Percentiles rank a stretch among this genome's conserved stretches.
These are phyloP conservation scores for Amanita jacksonii DNA, from an alignment of 768 basidiomycete genomes.

Conservation along the genomic window DNA sequence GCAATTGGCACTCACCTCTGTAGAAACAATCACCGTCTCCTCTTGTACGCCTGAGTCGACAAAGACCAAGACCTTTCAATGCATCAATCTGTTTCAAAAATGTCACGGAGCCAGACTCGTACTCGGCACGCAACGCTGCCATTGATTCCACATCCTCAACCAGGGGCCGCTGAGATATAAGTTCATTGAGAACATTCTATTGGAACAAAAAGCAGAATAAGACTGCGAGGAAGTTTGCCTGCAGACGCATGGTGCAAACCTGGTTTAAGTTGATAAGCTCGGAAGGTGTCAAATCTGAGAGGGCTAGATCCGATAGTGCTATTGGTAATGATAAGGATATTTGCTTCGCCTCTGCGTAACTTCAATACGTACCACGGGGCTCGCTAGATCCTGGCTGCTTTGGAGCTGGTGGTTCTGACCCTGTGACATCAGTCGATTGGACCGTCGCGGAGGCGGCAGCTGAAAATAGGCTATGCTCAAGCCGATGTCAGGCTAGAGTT, in stretches of 20 bases:
- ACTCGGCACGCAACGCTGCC: slow-evolving; percentile 51
- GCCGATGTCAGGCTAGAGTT: not conserved
- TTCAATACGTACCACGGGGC: not conserved
- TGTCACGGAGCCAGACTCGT: slow-evolving; percentile 44
- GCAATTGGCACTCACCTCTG: slow-evolving; percentile 73
- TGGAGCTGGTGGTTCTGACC: not conserved
- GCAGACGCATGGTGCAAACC: slow-evolving; percentile 4
- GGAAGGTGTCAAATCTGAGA: slow-evolving; percentile 8
- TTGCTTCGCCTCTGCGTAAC: not conserved
- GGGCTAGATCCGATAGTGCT: not conserved
- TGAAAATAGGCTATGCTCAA: not conserved
- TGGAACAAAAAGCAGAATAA: not conserved
- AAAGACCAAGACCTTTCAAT: slow-evolving; percentile 54
- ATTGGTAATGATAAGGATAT: not conserved
- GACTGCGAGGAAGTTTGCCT: not conserved
- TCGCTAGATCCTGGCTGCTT: not conserved
- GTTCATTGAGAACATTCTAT: slow-evolving; percentile 22
- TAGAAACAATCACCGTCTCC: slow-evolving; percentile 94
- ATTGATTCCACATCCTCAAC: slow-evolving; percentile 47
- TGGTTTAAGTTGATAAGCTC: slow-evolving; percentile 17
- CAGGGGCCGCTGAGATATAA: slow-evolving; percentile 35
- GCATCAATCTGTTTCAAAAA: slow-evolving; percentile 74
- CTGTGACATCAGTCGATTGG: not conserved
- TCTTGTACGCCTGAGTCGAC: slow-evolving; percentile 56
- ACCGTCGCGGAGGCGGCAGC: not conserved